Percentiles rank a stretch among this genome's conserved stretches.
phyloP scores from a whole-genome alignment of 306 rosid species.

The Cucurbita maxima region DNA sequence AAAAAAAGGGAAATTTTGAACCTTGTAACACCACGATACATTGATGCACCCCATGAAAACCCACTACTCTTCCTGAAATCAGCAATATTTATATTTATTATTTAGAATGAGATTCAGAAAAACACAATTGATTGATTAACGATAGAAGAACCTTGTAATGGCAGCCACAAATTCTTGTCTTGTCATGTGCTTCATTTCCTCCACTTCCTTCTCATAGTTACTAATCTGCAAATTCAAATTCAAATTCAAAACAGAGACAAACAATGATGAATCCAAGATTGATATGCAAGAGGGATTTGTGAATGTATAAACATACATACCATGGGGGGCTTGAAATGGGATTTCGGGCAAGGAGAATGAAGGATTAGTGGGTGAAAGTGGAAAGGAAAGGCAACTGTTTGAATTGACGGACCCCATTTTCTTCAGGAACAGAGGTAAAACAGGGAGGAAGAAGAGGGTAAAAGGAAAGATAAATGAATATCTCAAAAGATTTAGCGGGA shows the following conservation, averaged over 20 bases:
- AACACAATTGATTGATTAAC: not conserved
- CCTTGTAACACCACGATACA: constrained; percentile 99
- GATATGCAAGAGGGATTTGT: no score
- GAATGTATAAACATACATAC: constrained; percentile 10
- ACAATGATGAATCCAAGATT: not conserved
- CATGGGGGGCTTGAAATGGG: constrained; percentile 78
- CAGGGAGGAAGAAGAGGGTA: constrained; percentile 19
- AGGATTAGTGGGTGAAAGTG: constrained; percentile 75
- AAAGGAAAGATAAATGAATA: constrained; percentile 17
- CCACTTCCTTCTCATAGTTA: constrained; percentile 89
- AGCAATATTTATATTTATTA: not conserved
- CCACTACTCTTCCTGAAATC: constrained; percentile 91
- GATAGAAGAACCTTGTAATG: constrained; percentile 50
- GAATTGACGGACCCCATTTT: constrained; percentile 55
- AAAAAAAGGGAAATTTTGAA: constrained; percentile 2
- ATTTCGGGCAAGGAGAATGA: constrained; percentile 79
- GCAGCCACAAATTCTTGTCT: constrained; percentile 98
- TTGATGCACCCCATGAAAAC: constrained; percentile 96
- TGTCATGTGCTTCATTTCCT: constrained; percentile 96
- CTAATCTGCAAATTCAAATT: constrained; percentile 31
- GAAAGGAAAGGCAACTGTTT: constrained; percentile 97
- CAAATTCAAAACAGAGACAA: not conserved
- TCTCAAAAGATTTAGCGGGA: no score
- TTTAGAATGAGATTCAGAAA: not conserved
- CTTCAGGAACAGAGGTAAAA: constrained; percentile 11